Conservation (phyloP, 73 alveolate species). For the Paraurostyla sp. region DNA sequence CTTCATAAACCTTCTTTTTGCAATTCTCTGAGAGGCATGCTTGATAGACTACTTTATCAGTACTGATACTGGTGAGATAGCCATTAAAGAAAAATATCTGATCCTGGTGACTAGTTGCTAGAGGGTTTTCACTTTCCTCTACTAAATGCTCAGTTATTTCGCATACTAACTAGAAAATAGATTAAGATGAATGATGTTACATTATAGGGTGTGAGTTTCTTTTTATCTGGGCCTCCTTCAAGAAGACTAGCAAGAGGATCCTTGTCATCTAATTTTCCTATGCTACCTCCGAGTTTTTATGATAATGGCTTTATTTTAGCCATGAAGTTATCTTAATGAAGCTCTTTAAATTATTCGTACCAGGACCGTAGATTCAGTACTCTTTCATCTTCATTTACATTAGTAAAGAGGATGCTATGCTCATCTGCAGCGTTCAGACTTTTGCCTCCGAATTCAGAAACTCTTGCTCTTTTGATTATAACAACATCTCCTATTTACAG, state of each 20-base stretch:
- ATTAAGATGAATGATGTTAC: background rate
- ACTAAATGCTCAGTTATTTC: background rate
- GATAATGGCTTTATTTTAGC: background rate
- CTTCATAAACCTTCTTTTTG: constrained; percentile 65
- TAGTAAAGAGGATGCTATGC: constrained; percentile 8
- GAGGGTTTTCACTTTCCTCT: background rate
- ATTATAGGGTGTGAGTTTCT: background rate
- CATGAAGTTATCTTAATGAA: background rate
- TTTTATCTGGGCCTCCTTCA: background rate
- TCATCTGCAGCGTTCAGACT: constrained; percentile 53
- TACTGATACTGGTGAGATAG: constrained; percentile 10
- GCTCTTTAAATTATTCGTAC: background rate
- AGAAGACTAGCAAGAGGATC: too few species aligned
- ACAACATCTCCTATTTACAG: background rate
- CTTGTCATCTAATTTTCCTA: too few species aligned
- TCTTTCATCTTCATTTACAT: background rate
- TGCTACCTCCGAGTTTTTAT: too few species aligned
- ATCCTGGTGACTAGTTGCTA: background rate
- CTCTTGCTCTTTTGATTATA: constrained; percentile 34
- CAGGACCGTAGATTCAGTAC: background rate
- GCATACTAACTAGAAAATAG: constrained; percentile 26
- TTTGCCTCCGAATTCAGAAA: constrained; percentile 55
- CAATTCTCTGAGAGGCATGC: constrained; percentile 70
- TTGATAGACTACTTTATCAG: constrained; percentile 48
- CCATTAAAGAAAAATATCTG: constrained; percentile 63